phyloP scores from a whole-genome alignment of 2,329 filamentous ascomycete genomes.

The Pseudogymnoascus sp. region DNA sequence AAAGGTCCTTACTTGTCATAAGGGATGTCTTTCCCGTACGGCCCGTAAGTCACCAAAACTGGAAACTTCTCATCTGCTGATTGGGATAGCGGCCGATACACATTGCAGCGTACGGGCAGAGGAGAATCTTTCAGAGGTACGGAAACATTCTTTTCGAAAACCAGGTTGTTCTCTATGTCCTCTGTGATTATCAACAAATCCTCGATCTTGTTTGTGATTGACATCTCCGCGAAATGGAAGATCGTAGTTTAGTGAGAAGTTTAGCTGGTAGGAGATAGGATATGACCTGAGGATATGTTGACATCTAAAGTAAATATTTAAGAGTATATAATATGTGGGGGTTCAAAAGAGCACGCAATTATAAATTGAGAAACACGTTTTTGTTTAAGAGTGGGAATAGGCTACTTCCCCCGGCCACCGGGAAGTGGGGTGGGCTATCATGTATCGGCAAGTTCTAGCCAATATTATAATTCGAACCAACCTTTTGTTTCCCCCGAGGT shows the following conservation, averaged over 20 bases:
- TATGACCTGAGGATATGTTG: not conserved
- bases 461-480: no score
- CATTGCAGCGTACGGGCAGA: slow-evolving; percentile 39
- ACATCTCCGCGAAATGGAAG: not conserved
- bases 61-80: slow-evolving; percentile 36
- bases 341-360: not conserved
- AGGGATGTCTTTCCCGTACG: slow-evolving; percentile 64
- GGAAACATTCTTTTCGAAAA: slow-evolving; percentile 41
- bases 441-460: no score
- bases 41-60: slow-evolving; percentile 61
- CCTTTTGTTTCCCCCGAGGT: no score
- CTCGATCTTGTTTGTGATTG: slow-evolving; percentile 10
- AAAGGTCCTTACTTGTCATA: slow-evolving; percentile 41
- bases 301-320: not conserved
- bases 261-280: not conserved
- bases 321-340: not conserved
- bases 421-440: no score
- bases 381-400: no score
- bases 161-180: slow-evolving; percentile 16
- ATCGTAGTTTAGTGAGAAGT: not conserved
- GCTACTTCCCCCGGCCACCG: no score
- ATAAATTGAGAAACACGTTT: not conserved
- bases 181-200: slow-evolving; percentile 14
- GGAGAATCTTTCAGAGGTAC: slow-evolving; percentile 33
- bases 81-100: slow-evolving; percentile 37